Evolutionary conservation across 2,329 filamentous ascomycete genomes (phyloP).

Genomic region (Phaeosphaeria sp.): DNA sequence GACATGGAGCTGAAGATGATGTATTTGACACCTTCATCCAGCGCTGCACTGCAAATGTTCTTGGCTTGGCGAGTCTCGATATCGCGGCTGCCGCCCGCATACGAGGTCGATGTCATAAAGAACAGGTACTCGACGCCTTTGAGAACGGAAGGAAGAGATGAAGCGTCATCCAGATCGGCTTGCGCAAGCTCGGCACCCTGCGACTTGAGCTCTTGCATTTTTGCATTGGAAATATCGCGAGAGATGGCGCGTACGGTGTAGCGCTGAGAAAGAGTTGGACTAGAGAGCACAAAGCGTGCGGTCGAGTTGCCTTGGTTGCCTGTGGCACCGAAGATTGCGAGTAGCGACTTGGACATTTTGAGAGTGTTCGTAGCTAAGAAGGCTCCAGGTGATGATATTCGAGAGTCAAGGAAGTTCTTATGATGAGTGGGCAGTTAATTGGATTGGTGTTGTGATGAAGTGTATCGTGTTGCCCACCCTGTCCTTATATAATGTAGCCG

Average conservation of each 20-base stretch:
- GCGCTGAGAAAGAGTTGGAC: slow-evolving; percentile 49
- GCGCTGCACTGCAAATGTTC: slow-evolving; percentile 37
- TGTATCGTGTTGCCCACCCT: neutral
- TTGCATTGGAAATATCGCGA: slow-evolving; percentile 54
- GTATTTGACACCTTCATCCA: slow-evolving; percentile 44
- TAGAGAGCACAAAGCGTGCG: slow-evolving; percentile 52
- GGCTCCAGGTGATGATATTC: neutral
- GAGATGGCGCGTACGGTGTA: slow-evolving; percentile 62
- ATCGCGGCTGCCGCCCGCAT: slow-evolving; percentile 27
- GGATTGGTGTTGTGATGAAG: neutral
- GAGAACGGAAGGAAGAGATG: slow-evolving; percentile 30
- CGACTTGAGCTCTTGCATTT: slow-evolving; percentile 53
- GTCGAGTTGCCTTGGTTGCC: slow-evolving; percentile 65
- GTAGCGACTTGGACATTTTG: slow-evolving; percentile 26
- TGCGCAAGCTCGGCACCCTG: slow-evolving; percentile 60
- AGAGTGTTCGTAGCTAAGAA: neutral
- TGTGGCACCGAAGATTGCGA: slow-evolving; percentile 41
- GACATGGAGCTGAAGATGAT: slow-evolving; percentile 49
- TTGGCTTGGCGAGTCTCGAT: slow-evolving; percentile 36
- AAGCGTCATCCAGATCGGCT: slow-evolving; percentile 56
- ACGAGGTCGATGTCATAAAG: slow-evolving; percentile 37
- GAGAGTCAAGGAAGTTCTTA: neutral
- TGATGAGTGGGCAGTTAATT: neutral
- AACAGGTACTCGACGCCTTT: slow-evolving; percentile 33
- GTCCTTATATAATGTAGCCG: neutral